A percentile compares a stretch with the other conserved stretches of the same genome.
Evolutionary conservation across 2,329 filamentous ascomycete species (phyloP).

Genomic region (Calycina herbarum): DNA sequence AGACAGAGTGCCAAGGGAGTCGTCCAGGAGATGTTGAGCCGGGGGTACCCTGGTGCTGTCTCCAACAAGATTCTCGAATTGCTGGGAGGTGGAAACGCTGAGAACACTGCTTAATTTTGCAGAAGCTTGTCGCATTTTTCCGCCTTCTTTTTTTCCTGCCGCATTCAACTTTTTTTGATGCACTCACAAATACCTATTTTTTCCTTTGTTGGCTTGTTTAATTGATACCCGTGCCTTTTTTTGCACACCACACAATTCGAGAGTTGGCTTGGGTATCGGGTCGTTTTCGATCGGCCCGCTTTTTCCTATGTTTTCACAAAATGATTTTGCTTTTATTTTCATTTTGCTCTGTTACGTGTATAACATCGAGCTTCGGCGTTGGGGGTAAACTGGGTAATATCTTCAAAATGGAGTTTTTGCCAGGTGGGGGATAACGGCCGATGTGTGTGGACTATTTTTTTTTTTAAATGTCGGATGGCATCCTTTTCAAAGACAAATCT

Average conservation of each 20-base stretch:
- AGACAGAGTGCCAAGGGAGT: slow-evolving; percentile 73
- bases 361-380: slow-evolving; percentile 37
- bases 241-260: slow-evolving; percentile 25
- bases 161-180: slow-evolving; percentile 14
- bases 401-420: slow-evolving; percentile 7
- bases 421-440: slow-evolving; percentile 9
- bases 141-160: slow-evolving; percentile 20
- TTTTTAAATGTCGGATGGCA: background rate
- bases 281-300: slow-evolving; percentile 14
- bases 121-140: slow-evolving; percentile 19
- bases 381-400: background rate
- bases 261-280: slow-evolving; percentile 30
- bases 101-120: slow-evolving; percentile 24
- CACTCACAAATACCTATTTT: slow-evolving; percentile 5
- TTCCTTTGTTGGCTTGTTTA: slow-evolving; percentile 28
- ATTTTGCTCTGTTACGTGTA: slow-evolving; percentile 33
- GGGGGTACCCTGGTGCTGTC: slow-evolving; percentile 89
- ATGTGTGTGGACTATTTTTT: background rate
- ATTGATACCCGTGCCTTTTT: slow-evolving; percentile 36
- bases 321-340: background rate
- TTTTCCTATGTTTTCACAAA: slow-evolving; percentile 22
- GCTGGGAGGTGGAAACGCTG: slow-evolving; percentile 57
- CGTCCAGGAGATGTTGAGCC: slow-evolving; percentile 84
- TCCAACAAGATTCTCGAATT: slow-evolving; percentile 92
- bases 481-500: slow-evolving; percentile 30